These are phyloP conservation scores for Closterium sp. DNA, from an alignment of 139 green algal genomes.

Conservation along the genomic window DNA sequence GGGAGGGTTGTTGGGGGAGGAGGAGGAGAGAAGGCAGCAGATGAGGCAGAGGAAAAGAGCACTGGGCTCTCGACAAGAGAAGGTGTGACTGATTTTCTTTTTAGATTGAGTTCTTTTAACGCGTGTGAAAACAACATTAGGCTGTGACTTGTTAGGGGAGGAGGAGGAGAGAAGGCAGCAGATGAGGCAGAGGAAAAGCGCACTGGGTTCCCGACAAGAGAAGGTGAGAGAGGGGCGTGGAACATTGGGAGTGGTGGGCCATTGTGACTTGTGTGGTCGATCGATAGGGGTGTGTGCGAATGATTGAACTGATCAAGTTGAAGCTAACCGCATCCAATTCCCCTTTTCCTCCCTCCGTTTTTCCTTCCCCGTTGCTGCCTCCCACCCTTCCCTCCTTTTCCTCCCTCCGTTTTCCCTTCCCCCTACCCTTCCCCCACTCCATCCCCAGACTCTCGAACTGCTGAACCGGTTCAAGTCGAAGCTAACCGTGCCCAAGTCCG, in stretches of 20 bases:
- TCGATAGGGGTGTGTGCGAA: too few relatives aligned
- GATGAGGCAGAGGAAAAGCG: neutral
- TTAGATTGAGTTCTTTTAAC: too few relatives aligned
- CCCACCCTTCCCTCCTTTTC: neutral
- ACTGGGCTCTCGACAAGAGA: neutral
- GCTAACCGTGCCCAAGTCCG: neutral
- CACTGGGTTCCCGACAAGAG: too few relatives aligned
- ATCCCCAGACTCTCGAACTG: neutral
- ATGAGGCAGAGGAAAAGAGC: slow-evolving; percentile 6
- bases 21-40: neutral
- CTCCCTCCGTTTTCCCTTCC: neutral
- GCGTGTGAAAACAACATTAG: too few relatives aligned
- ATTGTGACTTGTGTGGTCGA: too few relatives aligned
- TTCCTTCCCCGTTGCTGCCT: neutral
- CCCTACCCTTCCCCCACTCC: neutral
- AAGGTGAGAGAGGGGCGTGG: too few relatives aligned
- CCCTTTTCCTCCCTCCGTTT: neutral
- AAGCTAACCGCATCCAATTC: too few relatives aligned
- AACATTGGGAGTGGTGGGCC: too few relatives aligned
- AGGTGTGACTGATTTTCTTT: neutral
- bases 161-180: neutral
- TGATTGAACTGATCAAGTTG: too few relatives aligned
- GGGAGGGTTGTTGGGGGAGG: neutral
- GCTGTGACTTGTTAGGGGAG: too few relatives aligned
- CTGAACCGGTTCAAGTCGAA: neutral